Evolutionary conservation across 2,329 filamentous ascomycete genomes (phyloP).

Genomic region (Rugonectria rugulosa): DNA sequence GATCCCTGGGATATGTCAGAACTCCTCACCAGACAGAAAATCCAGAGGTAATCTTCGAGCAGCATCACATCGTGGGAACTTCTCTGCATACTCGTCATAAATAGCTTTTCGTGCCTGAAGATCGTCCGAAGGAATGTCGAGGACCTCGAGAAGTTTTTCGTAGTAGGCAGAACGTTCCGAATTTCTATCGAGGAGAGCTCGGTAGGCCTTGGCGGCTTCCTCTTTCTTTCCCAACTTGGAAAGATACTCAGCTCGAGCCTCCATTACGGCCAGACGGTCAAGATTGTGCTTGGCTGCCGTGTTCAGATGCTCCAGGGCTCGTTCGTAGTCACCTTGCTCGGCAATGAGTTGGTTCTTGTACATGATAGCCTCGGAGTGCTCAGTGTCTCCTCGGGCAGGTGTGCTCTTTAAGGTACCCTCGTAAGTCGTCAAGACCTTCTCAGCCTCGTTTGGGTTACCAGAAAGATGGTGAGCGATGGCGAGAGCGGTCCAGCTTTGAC

Average conservation of each 20-base stretch:
- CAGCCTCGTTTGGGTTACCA: slow-evolving; percentile 85
- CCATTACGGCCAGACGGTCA: slow-evolving; percentile 85
- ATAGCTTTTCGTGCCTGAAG: slow-evolving; percentile 71
- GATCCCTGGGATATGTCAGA: background rate
- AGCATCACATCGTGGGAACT: slow-evolving; percentile 84
- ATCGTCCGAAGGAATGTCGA: slow-evolving; percentile 68
- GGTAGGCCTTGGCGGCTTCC: slow-evolving; percentile 84
- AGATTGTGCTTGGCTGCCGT: slow-evolving; percentile 77
- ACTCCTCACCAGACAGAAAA: slow-evolving; percentile 74
- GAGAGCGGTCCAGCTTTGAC: slow-evolving; percentile 97
- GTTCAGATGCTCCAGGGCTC: slow-evolving; percentile 87
- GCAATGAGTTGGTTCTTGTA: slow-evolving; percentile 97
- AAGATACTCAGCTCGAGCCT: slow-evolving; percentile 85
- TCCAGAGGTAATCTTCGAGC: slow-evolving; percentile 87
- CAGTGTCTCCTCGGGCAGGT: slow-evolving; percentile 80
- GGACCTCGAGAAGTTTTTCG: slow-evolving; percentile 73
- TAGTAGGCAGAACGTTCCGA: slow-evolving; percentile 89
- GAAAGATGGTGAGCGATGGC: slow-evolving; percentile 91
- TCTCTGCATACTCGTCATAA: slow-evolving; percentile 79
- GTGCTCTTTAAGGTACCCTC: slow-evolving; percentile 89
- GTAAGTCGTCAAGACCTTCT: slow-evolving; percentile 89
- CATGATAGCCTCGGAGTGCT: slow-evolving; percentile 91
- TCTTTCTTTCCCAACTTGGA: slow-evolving; percentile 77
- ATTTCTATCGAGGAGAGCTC: slow-evolving; percentile 83
- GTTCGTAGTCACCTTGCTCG: slow-evolving; percentile 82